Percentiles rank a stretch among this genome's conserved stretches.
These are phyloP conservation scores for Colletotrichum kahawae DNA, from an alignment of 2,329 filamentous ascomycete species.

Conservation along the genomic window DNA sequence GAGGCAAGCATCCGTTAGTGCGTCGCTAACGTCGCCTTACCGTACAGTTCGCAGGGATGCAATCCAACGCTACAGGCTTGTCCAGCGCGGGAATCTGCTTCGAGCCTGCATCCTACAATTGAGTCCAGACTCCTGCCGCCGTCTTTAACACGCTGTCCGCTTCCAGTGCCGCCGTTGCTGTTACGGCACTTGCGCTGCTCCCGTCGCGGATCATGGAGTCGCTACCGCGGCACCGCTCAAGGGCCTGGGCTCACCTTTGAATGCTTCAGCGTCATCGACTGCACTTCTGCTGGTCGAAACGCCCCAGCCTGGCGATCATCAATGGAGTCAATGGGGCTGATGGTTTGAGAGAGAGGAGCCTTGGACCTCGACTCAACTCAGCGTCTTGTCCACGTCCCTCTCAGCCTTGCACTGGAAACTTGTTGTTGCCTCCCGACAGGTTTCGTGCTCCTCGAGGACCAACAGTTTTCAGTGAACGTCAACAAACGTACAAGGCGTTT, in stretches of 20 bases:
- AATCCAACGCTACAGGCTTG: slow-evolving; percentile 3
- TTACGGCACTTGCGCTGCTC: slow-evolving; percentile 10
- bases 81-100: not conserved
- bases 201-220: slow-evolving; percentile 11
- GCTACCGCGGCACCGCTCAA: not conserved
- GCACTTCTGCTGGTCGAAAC: not conserved
- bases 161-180: not conserved
- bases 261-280: slow-evolving; percentile 3
- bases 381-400: not conserved
- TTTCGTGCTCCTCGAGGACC: not conserved
- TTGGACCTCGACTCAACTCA: not conserved
- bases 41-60: slow-evolving; percentile 14
- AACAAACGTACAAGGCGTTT: not conserved
- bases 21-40: slow-evolving; percentile 14
- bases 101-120: not conserved
- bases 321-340: not conserved
- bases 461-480: not conserved
- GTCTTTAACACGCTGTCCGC: not conserved
- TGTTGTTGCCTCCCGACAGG: not conserved
- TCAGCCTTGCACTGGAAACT: not conserved
- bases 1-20: slow-evolving; percentile 18
- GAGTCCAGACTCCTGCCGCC: not conserved
- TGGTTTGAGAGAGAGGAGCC: not conserved
- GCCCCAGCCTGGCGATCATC: not conserved
- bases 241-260: not conserved